phyloP scores from a whole-genome alignment of 2,329 filamentous ascomycete genomes.

The Diaporthe citrichinensis region DNA sequence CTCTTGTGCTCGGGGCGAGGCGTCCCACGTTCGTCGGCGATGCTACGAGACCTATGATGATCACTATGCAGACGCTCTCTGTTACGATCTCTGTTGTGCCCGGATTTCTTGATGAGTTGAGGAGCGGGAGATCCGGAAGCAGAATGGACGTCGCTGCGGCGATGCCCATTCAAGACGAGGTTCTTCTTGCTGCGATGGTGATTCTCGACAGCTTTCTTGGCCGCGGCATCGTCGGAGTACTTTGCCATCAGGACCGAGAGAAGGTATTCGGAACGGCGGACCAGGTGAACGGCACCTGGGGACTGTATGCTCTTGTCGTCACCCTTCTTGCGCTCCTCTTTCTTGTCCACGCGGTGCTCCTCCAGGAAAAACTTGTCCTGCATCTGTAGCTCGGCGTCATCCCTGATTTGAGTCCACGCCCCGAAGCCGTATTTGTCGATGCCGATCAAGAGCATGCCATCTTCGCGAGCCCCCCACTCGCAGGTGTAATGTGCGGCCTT shows the following conservation, averaged over 20 bases:
- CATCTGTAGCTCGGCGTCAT: slow-evolving; percentile 89
- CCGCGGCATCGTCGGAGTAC: slow-evolving; percentile 81
- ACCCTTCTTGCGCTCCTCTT: slow-evolving; percentile 87
- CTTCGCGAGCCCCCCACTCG: slow-evolving; percentile 91
- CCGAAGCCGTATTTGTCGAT: slow-evolving; percentile 96
- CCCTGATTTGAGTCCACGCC: slow-evolving; percentile 93
- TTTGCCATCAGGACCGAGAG: slow-evolving; percentile 93
- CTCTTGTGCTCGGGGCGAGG: slow-evolving; percentile 71
- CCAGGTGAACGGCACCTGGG: slow-evolving; percentile 96
- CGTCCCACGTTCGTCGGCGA: slow-evolving; percentile 65
- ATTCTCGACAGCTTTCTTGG: slow-evolving; percentile 87
- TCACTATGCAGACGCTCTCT: slow-evolving; percentile 63
- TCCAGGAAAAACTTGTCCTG: slow-evolving; percentile 95
- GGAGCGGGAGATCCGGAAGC: slow-evolving; percentile 81
- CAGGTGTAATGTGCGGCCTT: slow-evolving; percentile 94
- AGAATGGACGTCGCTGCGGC: slow-evolving; percentile 70
- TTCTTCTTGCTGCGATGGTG: slow-evolving; percentile 97
- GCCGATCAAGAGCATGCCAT: slow-evolving; percentile 96
- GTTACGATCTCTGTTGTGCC: slow-evolving; percentile 63
- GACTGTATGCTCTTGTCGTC: slow-evolving; percentile 89
- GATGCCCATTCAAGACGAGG: slow-evolving; percentile 69
- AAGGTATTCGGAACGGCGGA: slow-evolving; percentile 94
- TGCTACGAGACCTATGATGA: slow-evolving; percentile 65
- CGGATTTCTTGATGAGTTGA: slow-evolving; percentile 61
- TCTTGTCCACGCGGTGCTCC: slow-evolving; percentile 98